Evolutionary conservation across 2,329 filamentous ascomycete species (phyloP), one percentile per base, ranked within the genome.

Genomic region (Nigrograna mackinnonii): DNA sequence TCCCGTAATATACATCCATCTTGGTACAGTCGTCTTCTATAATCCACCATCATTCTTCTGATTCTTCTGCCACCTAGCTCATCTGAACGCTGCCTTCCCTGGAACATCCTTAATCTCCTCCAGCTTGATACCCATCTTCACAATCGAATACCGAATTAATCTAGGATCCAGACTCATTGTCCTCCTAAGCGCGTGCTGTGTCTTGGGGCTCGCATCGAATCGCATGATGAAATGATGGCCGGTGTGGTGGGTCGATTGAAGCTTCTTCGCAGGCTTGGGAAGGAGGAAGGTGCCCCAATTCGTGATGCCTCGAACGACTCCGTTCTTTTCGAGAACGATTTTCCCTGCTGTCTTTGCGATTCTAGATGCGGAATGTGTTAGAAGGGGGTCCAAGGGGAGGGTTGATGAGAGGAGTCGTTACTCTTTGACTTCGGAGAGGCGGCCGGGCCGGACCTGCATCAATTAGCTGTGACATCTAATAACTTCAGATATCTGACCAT

Each of bases 181-280:
- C 47, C 79, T 79, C 48, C 86, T 80, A 30, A 99, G 80, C 32
- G 84, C 78, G 53, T 87, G 75, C 71, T 97, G 92, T 6, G 88
- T 85, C 37, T 76, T 70, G 6, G 84, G 74, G 46, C 85, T 87
- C 43, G 86, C 76, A 69, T 99, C 94, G 78, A 96, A 99, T 58
- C 94, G 89, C 87, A 99, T 89, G 64, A 95, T 87, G 71, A 99
- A 99, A 79, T 99, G 95, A 76, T 97, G 91, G 41, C 94, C 94
- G 56, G 84, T 81, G 52, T 82, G 82, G 79, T 97, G 87, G 54
- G 84, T 84, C 57, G 87, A 84, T 73, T 96, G 91, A 71, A 95
- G 86, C 65, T 86, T 86, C 49, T 84, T 85, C 45, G 85, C 79
- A 49, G 89, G 83, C 55, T 85, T 87, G 35, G 94, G 92, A 14